Base-by-base conservation (phyloP, 164 flowering plant species). In the Aristolochia contorta region DNA sequence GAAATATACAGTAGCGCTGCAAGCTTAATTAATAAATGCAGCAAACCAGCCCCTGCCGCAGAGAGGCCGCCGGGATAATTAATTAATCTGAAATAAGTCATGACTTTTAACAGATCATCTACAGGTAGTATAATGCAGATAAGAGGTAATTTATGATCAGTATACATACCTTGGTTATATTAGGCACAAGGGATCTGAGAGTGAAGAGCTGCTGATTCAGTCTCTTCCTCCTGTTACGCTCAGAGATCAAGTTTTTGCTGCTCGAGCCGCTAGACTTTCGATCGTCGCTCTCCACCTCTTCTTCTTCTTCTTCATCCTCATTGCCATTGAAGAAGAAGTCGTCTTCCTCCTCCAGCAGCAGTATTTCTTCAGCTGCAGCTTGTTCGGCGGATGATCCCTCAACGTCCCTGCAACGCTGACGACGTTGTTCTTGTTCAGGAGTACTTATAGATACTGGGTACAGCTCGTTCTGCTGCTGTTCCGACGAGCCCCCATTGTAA, bases 91-190 rank as follows among this genome's bases (percentile, higher is more conserved):
- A n/a, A n/a, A n/a, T n/a, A n/a, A n/a, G n/a, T n/a, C n/a, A n/a
- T n/a, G n/a, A n/a, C n/a, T n/a, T n/a, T n/a, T n/a, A n/a, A n/a
- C n/a, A n/a, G n/a, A n/a, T n/a, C n/a, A n/a, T n/a, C n/a, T n/a
- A n/a, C n/a, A n/a, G n/a, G n/a, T n/a, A n/a, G n/a, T n/a, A n/a
- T n/a, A n/a, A n/a, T n/a, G n/a, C n/a, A n/a, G n/a, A n/a, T n/a
- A n/a, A n/a, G n/a, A n/a, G n/a, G n/a, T n/a, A n/a, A n/a, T n/a
- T n/a, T n/a, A n/a, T n/a, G 30, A 54, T 27, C 30, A 24, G 16
- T 55, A n/a, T n/a, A n/a, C n/a, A n/a, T n/a, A 72, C 75, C 72
- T 72, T 72, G 2, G 75, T 65, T 58, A 72, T 72, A 27, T 68
- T 68, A 15, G 72, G 75, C 6, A 72, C 75, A 18, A 72, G 65